phyloP scores from a whole-genome alignment of 2,329 filamentous ascomycete species.

The Pleomassaria siparia region DNA sequence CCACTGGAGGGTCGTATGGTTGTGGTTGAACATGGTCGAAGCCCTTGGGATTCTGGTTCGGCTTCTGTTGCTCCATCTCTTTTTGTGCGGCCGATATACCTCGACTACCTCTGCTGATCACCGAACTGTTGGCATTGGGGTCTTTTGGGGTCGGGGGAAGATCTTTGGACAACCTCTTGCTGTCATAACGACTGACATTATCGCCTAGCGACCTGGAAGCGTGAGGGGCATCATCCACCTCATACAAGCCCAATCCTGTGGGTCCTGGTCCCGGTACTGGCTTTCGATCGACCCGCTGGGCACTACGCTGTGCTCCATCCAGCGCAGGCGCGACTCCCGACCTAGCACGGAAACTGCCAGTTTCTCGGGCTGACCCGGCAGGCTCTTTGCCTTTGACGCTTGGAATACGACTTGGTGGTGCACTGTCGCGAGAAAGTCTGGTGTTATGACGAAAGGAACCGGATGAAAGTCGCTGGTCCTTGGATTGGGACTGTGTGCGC shows the following conservation, averaged over 20 bases:
- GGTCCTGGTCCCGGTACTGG: conserved; percentile 16
- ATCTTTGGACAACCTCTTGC: conserved; percentile 25
- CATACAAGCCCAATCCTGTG: conserved; percentile 33
- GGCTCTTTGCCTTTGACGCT: conserved; percentile 39
- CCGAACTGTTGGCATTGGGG: conserved; percentile 21
- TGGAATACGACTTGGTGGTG: conserved; percentile 19
- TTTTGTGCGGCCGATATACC: conserved; percentile 39
- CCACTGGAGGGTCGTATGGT: conserved; percentile 32
- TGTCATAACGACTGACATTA: conserved; percentile 39
- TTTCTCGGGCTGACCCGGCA: conserved; percentile 23
- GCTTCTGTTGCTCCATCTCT: conserved; percentile 43
- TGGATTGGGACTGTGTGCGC: conserved; percentile 7
- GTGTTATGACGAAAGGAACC: conserved; percentile 28
- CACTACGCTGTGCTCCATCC: conserved; percentile 11
- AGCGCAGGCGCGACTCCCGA: conserved; percentile 10
- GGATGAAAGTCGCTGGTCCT: conserved; percentile 6
- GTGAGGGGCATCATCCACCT: conserved; percentile 24
- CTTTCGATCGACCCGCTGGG: conserved; percentile 26
- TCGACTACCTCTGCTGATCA: conserved; percentile 32
- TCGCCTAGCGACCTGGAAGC: conserved; percentile 24
- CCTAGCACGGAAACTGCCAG: conserved; percentile 36
- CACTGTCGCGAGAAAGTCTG: conserved; percentile 14
- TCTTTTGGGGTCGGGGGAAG: conserved; percentile 19
- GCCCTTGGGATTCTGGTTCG: conserved; percentile 38
- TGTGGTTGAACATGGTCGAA: conserved; percentile 39